Conservation (phyloP, 495 filamentous ascomycete species). For the Penicillium alfredii region DNA sequence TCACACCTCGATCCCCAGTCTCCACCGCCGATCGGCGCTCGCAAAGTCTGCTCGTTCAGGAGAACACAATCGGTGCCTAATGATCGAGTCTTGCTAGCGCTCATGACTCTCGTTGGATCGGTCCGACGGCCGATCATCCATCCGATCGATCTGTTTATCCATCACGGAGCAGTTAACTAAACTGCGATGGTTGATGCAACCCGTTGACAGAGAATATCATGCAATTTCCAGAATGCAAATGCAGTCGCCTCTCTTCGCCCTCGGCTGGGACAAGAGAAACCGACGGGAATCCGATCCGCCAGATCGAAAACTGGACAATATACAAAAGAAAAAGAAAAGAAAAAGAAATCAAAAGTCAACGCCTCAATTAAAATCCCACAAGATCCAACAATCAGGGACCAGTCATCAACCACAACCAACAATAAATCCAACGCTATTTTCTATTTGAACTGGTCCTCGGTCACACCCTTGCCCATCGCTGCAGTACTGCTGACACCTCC, state of each 20-base stretch:
- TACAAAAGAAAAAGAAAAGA: slow-evolving; percentile 4
- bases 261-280: slow-evolving; percentile 1
- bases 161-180: no score
- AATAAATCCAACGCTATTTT: no score
- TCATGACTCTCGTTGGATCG: no score
- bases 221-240: no score
- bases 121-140: no score
- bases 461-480: slow-evolving; percentile 97
- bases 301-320: slow-evolving; percentile 5
- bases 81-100: no score
- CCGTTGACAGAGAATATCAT: no score
- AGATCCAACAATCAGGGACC: slow-evolving; percentile 7
- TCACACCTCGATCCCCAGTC: slow-evolving; percentile 5
- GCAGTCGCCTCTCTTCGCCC: no score
- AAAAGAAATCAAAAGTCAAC: slow-evolving; percentile 7
- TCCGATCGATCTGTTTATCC: no score
- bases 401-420: slow-evolving; percentile 1
- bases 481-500: slow-evolving; percentile 86
- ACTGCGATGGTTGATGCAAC: no score
- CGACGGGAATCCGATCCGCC: slow-evolving; percentile 18
- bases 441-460: slow-evolving; percentile 86
- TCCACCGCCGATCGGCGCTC: slow-evolving; percentile 2
- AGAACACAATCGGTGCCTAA: no score
- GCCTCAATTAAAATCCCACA: slow-evolving; percentile 12
- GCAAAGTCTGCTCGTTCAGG: not conserved